Base-by-base conservation (phyloP, 169 alveolate genomes). In the Fabrea salina region DNA sequence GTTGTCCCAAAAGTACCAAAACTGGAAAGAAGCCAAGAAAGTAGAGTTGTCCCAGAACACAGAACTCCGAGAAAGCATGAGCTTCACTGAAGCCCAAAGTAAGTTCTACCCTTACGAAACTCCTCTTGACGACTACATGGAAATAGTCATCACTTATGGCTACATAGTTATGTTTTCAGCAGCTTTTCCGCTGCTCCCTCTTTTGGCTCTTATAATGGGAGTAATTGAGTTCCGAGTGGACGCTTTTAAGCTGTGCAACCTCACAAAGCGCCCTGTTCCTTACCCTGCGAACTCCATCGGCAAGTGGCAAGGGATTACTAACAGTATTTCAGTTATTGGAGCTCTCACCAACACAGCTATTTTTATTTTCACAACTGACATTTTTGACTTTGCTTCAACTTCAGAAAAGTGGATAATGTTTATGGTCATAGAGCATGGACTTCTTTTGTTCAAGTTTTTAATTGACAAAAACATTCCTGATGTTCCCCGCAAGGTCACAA, bases 51-150 rank as follows among this genome's bases (percentile, higher is more conserved):
- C 2, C 2, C 25, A 47, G 41, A 3, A 16, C 6, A 25, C 8
- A 72, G 80, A 47, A 25, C 39, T 50, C 13, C n/a, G 13, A 35
- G 27, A 19, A 22, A 33, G 8, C 8, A 35, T 35, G 56, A 68
- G 44, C 16, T 19, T 30, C 11, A 11, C 27, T 43, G 78, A 68
- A 68, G 35, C 22, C 2, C 41, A 68, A 68, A 22, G 44, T 16
- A 68, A 44, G 2, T 33, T 72, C 1, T 13, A 47, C 16, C 43
- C 11, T 11, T 72, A 72, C 37, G 67, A 44, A 35, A 50, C 80
- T 1, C 80, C 80, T 11, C 33, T 72, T 16, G 81, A 74, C 5
- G 81, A 74, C 33, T 74, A 74, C 33, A 25, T 74, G 71, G 72
- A 50, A 35, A 16, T 74, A 6, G 39, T 54, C 30, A 54, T 74